Percentiles rank a stretch among this genome's conserved stretches.
Conservation (phyloP, 2,329 filamentous ascomycete genomes). For the Trichoderma koningii region DNA sequence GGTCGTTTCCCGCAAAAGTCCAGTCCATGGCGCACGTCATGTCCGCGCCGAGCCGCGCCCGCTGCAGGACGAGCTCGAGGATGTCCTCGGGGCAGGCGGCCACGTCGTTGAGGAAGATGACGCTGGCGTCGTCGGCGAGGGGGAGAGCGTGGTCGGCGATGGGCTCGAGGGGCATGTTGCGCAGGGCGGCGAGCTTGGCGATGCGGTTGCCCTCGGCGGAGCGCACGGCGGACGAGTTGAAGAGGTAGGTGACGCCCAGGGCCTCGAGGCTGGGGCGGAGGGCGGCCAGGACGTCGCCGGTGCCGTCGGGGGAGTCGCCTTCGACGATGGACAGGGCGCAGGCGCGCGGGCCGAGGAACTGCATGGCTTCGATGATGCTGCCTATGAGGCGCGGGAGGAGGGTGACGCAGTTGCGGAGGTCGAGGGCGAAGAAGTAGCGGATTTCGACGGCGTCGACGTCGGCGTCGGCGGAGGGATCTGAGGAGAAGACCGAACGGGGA, state of each 20-base stretch:
- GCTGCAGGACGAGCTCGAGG: slow-evolving; percentile 57
- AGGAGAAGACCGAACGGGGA: not conserved
- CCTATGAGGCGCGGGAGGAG: slow-evolving; percentile 50
- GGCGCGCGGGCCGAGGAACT: slow-evolving; percentile 50
- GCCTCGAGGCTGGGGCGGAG: slow-evolving; percentile 44
- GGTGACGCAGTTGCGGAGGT: slow-evolving; percentile 47
- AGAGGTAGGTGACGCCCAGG: slow-evolving; percentile 46
- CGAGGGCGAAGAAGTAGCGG: slow-evolving; percentile 55
- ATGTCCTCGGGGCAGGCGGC: slow-evolving; percentile 57
- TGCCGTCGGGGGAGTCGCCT: slow-evolving; percentile 55
- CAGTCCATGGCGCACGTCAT: slow-evolving; percentile 64
- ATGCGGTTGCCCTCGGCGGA: slow-evolving; percentile 50
- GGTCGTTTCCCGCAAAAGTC: slow-evolving; percentile 47
- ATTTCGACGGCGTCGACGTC: slow-evolving; percentile 8
- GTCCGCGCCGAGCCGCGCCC: slow-evolving; percentile 48
- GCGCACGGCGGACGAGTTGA: slow-evolving; percentile 47
- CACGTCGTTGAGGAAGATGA: slow-evolving; percentile 59
- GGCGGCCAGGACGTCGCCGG: slow-evolving; percentile 48
- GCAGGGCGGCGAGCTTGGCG: slow-evolving; percentile 49
- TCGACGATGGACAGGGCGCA: slow-evolving; percentile 57
- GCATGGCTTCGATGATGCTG: slow-evolving; percentile 51
- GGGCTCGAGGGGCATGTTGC: slow-evolving; percentile 55
- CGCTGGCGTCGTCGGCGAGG: slow-evolving; percentile 43
- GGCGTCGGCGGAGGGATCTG: no score
- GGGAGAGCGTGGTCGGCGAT: slow-evolving; percentile 38